Base-by-base conservation (phyloP, 331 rosid genomes). In the Quercus lobata region DNA sequence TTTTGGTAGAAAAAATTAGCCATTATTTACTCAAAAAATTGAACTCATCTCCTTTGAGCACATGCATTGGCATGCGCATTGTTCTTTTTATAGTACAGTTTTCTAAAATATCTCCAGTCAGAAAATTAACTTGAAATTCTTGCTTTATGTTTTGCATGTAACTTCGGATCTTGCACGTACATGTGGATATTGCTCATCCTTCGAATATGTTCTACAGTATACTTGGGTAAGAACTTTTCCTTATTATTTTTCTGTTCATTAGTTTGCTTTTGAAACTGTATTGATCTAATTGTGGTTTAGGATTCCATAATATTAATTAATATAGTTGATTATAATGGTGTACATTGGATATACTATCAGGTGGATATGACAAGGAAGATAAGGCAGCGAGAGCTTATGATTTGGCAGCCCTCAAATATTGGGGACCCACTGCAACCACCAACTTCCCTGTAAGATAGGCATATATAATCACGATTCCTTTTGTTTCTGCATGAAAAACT, bases 321-420 rank as follows among this genome's bases (percentile, higher is more conserved):
- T 17, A n/a, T 44, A 2, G 54, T 71, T 34, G 5, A 27, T 25
- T 66, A 63, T 53, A 72, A 6, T 65, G 19, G 24, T 58, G n/a
- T 49, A 27, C 24, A 69, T 82, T 16, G 21, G 84, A 81, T 34
- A 30, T 27, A 72, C n/a, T 49, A 44, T 82, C 85, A 96, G 99
- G 99, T 86, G 99, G 99, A 56, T 96, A 96, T 88, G 99, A 96
- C 86, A 93, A 93, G 84, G 99, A 96, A 85, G 99, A 96, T 9
- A 96, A 93, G 85, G 99, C 99, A 2, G 98, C 99, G 16, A 89
- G 98, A 83, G 88, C 99, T 71, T 96, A 96, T 84, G 99, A 96
- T 87, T 88, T 96, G 89, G 99, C 99, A 24, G 99, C 99, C 79
- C 86, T 96, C 15, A 96, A 96, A 82, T 96, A 96, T 76, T 96